These are phyloP conservation scores for Ophiognomonia clavigignenti-juglandacearum DNA, from an alignment of 2,329 filamentous ascomycete species.

Conservation along the genomic window DNA sequence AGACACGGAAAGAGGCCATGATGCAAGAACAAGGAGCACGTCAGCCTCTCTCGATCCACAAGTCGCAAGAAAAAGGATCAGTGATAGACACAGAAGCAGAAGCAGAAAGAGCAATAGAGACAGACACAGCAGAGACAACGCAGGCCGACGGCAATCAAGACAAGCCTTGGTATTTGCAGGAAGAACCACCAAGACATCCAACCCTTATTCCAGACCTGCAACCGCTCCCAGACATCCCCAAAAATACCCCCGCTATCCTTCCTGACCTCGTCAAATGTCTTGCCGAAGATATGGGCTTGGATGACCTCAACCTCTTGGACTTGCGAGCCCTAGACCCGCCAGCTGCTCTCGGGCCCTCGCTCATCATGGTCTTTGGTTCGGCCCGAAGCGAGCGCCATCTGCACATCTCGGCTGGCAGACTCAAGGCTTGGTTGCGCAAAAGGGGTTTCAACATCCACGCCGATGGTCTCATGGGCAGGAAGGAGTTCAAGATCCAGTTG, in stretches of 20 bases:
- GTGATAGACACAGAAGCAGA: conserved; percentile 3
- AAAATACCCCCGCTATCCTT: conserved; percentile 66
- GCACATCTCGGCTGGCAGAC: conserved; percentile 83
- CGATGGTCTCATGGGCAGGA: conserved; percentile 82
- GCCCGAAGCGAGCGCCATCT: conserved; percentile 90
- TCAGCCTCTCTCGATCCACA: no score
- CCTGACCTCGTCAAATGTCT: conserved; percentile 69
- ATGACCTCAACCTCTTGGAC: conserved; percentile 76
- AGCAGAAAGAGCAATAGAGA: not conserved
- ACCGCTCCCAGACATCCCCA: conserved; percentile 52
- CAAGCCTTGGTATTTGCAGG: conserved; percentile 76
- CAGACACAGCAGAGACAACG: not conserved
- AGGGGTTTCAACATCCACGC: conserved; percentile 72
- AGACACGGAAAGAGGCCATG: no score
- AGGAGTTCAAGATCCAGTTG: conserved; percentile 85
- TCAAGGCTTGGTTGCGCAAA: conserved; percentile 79
- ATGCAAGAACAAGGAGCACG: no score
- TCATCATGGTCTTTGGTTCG: conserved; percentile 90
- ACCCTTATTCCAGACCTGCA: conserved; percentile 41
- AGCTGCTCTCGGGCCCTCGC: conserved; percentile 77
- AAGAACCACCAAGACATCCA: conserved; percentile 53
- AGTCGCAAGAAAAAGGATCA: conserved; percentile 14
- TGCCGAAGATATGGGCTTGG: conserved; percentile 80
- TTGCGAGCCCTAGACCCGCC: conserved; percentile 80
- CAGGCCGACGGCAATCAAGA: conserved; percentile 15